Evolutionary conservation across 805 yeast genomes (phyloP), one percentile per base, ranked within the genome.

Genomic region (Saturnispora saitoi): DNA sequence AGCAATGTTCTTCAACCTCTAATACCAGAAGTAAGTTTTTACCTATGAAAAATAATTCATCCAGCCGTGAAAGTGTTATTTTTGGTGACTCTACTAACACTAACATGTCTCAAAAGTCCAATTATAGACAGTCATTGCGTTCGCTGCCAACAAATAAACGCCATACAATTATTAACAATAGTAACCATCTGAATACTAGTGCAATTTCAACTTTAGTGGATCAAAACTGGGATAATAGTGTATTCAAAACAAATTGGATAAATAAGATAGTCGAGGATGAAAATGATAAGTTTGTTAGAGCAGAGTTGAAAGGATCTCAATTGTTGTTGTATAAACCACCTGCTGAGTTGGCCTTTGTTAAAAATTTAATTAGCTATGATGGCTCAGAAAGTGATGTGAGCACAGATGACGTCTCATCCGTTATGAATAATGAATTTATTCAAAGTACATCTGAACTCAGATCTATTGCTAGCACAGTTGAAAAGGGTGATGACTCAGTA

Each of bases 231-330:
- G 71, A 67, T 54, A 24, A 34, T 12, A 58, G 54, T 50, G 43
- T 70, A 14, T 63, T 75, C 53, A 80, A 77, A 60, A 67, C 69
- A 0, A 82, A 83, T 4, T 82, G 86, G 86, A 54, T 81, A 15
- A 82, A 82, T 58, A 72, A 70, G 52, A 69, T 76, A 2, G 17
- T 41, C 3, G 56, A 51, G 26, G 71, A 66, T 39, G 65, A 63
- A 8, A 66, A 65, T 10, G 19, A 43, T 29, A 67, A 75, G 50
- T 62, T 86, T 30, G 77, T 70, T 49, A 71, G 83, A 45, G 88
- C 84, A 0, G 86, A 81, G 57, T 66, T 89, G 49, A 77, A 73
- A 56, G 95, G 95, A 17, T 77, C 89, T 2, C 69, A 71, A 39
- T 65, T 89, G 46, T 70, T 72, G 47, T 62, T 89, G 15, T 85